Evolutionary conservation across 1,284 basidiomycete genomes (phyloP).

Genomic region (Marasmius sp.): DNA sequence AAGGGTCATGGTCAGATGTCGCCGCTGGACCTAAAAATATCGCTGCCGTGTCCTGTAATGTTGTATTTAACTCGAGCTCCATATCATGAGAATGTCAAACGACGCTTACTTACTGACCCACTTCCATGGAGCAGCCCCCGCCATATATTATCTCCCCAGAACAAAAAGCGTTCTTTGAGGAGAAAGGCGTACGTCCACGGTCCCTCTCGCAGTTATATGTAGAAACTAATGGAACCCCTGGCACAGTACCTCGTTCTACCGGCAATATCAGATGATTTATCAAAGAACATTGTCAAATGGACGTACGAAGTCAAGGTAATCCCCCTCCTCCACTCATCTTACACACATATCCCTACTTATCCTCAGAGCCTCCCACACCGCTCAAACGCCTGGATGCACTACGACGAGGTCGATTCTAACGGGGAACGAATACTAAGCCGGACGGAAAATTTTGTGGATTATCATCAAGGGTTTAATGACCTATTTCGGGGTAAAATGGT

Average conservation of each 20-base stretch:
- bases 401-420: conserved; percentile 15
- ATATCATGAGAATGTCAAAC: too few species aligned
- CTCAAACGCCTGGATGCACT: conserved; percentile 19
- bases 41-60: too few species aligned
- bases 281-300: conserved; percentile 14
- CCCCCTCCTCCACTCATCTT: neutral
- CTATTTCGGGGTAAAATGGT: conserved; percentile 15
- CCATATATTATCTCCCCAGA: neutral
- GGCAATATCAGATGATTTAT: conserved; percentile 7
- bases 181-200: conserved; percentile 10
- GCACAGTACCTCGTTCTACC: conserved; percentile 15
- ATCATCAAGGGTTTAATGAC: conserved; percentile 16
- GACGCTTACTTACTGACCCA: too few species aligned
- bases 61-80: too few species aligned
- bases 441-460: conserved; percentile 17
- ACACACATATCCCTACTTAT: neutral
- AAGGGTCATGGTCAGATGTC: too few species aligned
- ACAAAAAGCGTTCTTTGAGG: conserved; percentile 12
- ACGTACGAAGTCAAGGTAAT: conserved; percentile 18
- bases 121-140: too few species aligned
- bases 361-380: conserved; percentile 14
- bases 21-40: too few species aligned
- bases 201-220: neutral
- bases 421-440: conserved; percentile 12
- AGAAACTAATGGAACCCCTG: too few species aligned